Evolutionary conservation across 2,329 filamentous ascomycete genomes (phyloP).

Genomic region (Fusarium nodosum): DNA sequence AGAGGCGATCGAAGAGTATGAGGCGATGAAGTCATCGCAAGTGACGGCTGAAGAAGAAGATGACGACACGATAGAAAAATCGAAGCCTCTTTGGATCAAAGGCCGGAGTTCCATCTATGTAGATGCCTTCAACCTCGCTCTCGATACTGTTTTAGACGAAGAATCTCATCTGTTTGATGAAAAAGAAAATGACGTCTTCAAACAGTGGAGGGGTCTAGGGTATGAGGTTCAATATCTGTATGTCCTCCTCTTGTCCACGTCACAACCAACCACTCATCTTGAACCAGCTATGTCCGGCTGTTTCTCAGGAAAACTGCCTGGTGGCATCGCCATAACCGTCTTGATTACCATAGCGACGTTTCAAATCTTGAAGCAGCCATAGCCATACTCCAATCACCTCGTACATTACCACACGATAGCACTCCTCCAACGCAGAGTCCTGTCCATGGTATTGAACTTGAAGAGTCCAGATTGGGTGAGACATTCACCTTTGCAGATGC

Average conservation of each 20-base stretch:
- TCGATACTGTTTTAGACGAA: constrained; percentile 90
- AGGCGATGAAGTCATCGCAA: constrained; percentile 74
- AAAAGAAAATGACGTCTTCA: constrained; percentile 82
- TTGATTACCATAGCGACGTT: constrained; percentile 88
- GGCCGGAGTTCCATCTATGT: constrained; percentile 94
- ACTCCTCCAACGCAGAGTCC: constrained; percentile 31
- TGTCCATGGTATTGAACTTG: constrained; percentile 54
- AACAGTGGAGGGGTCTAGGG: constrained; percentile 76
- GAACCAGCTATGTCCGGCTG: constrained; percentile 83
- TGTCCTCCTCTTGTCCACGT: constrained; percentile 50
- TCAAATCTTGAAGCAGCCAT: constrained; percentile 78
- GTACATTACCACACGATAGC: constrained; percentile 64
- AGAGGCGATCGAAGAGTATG: constrained; percentile 84
- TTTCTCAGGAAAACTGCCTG: constrained; percentile 92
- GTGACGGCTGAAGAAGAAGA: constrained; percentile 51
- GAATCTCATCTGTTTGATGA: constrained; percentile 89
- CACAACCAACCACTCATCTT: constrained; percentile 22
- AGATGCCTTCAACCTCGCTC: constrained; percentile 93
- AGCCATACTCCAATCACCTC: constrained; percentile 69
- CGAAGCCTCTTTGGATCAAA: constrained; percentile 69
- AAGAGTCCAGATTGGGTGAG: constrained; percentile 63
- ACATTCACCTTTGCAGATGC: constrained; percentile 84
- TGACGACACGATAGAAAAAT: constrained; percentile 58
- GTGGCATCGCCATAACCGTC: constrained; percentile 85
- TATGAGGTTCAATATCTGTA: constrained; percentile 95